These are phyloP conservation scores for Boletus sp. DNA, from an alignment of 768 basidiomycete genomes.

Conservation along the genomic window DNA sequence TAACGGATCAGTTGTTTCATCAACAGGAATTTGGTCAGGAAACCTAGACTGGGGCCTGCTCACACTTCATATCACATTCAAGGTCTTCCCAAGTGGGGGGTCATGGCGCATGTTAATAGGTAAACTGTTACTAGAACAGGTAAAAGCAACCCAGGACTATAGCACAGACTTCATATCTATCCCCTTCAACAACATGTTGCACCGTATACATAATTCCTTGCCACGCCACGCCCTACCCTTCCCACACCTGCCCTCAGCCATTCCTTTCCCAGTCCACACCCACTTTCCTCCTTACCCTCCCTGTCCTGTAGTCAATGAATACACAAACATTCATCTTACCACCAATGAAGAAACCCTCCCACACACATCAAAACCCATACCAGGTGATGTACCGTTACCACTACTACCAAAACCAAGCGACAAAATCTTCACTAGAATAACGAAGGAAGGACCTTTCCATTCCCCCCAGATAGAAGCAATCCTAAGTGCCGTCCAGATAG, in stretches of 20 bases:
- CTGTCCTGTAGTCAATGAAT: too few species aligned
- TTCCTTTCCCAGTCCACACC: accelerated
- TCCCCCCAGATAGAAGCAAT: not conserved
- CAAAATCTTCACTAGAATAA: not conserved
- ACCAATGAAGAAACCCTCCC: not conserved
- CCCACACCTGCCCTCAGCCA: not conserved
- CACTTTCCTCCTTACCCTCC: too few species aligned
- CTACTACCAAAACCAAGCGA: too few species aligned
- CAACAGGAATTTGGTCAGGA: not conserved
- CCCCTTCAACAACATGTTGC: too few species aligned
- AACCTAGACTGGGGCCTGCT: not conserved
- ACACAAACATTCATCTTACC: too few species aligned
- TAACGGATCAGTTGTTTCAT: too few species aligned
- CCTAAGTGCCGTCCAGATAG: accelerated
- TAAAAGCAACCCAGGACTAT: not conserved
- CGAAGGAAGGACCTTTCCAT: not conserved
- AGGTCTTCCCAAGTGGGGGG: not conserved
- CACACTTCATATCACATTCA: not conserved
- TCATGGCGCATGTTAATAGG: not conserved
- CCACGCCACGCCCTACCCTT: not conserved
- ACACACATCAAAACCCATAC: too few species aligned
- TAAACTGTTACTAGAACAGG: not conserved
- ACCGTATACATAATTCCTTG: too few species aligned
- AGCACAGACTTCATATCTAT: too few species aligned
- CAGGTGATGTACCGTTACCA: too few species aligned